Evolutionary conservation across 2,329 filamentous ascomycete genomes (phyloP).

Genomic region (Diaporthe humulicola): DNA sequence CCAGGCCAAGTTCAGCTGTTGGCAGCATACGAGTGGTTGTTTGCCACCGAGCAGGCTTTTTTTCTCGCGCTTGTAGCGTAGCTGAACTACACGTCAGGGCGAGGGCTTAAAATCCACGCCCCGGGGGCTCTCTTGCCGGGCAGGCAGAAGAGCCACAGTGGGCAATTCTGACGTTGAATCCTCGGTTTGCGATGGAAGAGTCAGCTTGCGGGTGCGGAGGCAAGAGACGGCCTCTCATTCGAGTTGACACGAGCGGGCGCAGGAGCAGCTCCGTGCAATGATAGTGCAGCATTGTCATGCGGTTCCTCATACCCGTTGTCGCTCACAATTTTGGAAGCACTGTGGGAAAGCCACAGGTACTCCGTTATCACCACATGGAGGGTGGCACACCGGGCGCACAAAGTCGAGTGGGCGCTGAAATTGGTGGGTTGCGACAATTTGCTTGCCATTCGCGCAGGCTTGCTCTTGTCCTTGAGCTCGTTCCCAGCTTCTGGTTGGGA

Average conservation of each 20-base stretch:
- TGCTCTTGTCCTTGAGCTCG: conserved; percentile 26
- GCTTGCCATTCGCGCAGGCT: conserved; percentile 34
- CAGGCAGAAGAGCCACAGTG: conserved; percentile 20
- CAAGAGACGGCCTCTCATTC: conserved; percentile 32
- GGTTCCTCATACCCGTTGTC: conserved; percentile 38
- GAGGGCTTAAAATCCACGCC: neutral
- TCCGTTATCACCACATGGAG: conserved; percentile 23
- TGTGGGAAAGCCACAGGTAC: conserved; percentile 25
- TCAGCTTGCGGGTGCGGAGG: conserved; percentile 25
- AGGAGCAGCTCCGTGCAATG: conserved; percentile 35
- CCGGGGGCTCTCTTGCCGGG: conserved; percentile 7
- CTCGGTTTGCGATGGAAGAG: conserved; percentile 18
- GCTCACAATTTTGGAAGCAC: conserved; percentile 42
- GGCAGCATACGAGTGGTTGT: conserved; percentile 31
- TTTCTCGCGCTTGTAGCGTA: conserved; percentile 17
- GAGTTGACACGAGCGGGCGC: conserved; percentile 36
- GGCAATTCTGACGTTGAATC: conserved; percentile 21
- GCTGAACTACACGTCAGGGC: neutral
- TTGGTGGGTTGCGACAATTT: conserved; percentile 33
- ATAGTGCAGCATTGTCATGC: conserved; percentile 38
- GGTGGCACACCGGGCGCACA: conserved; percentile 35
- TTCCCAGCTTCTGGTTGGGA: conserved; percentile 37
- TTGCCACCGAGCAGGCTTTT: conserved; percentile 36
- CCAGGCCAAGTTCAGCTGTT: conserved; percentile 29
- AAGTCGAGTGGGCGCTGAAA: conserved; percentile 33